These are phyloP conservation scores for Suhomyces coccinellae DNA, from an alignment of 1,139 yeast genomes.

Conservation along the genomic window DNA sequence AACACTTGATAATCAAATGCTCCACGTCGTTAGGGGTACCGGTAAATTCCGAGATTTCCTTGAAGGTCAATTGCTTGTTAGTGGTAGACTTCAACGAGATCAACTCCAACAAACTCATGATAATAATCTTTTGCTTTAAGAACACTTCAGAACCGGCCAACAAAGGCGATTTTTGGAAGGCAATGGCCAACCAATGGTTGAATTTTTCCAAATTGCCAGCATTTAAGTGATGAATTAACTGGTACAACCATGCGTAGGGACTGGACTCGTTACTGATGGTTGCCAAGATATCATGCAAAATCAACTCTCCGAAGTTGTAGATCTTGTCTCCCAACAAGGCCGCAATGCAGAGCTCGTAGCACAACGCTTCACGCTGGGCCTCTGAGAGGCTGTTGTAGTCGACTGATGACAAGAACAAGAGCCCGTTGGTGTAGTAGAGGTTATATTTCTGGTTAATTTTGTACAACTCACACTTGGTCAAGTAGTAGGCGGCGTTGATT, in stretches of 20 bases:
- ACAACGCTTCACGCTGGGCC: conserved; percentile 42
- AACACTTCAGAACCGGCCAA: conserved; percentile 63
- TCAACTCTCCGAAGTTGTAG: conserved; percentile 93
- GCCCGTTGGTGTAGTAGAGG: conserved; percentile 66
- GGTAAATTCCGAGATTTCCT: conserved; percentile 69
- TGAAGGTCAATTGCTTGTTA: conserved; percentile 70
- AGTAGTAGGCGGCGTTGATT: conserved; percentile 81
- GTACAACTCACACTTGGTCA: conserved; percentile 75
- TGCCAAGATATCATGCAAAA: conserved; percentile 81
- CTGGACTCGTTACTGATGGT: conserved; percentile 46
- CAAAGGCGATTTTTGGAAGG: conserved; percentile 52
- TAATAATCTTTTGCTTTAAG: conserved; percentile 84
- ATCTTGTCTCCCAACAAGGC: conserved; percentile 91
- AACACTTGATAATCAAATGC: conserved; percentile 86
- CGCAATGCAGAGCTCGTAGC: conserved; percentile 80
- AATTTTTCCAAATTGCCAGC: conserved; percentile 72
- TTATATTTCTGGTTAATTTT: conserved; percentile 78
- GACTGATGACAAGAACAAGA: conserved; percentile 51
- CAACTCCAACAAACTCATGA: conserved; percentile 87
- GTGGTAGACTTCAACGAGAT: conserved; percentile 78
- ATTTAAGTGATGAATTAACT: conserved; percentile 69
- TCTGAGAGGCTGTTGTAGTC: conserved; percentile 33
- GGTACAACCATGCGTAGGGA: conserved; percentile 70
- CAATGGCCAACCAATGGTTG: conserved; percentile 46
- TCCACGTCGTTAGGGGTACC: conserved; percentile 82